phyloP scores from a whole-genome alignment of 805 yeast genomes.

The Cyberlindnera nakhonratchasimensis region DNA sequence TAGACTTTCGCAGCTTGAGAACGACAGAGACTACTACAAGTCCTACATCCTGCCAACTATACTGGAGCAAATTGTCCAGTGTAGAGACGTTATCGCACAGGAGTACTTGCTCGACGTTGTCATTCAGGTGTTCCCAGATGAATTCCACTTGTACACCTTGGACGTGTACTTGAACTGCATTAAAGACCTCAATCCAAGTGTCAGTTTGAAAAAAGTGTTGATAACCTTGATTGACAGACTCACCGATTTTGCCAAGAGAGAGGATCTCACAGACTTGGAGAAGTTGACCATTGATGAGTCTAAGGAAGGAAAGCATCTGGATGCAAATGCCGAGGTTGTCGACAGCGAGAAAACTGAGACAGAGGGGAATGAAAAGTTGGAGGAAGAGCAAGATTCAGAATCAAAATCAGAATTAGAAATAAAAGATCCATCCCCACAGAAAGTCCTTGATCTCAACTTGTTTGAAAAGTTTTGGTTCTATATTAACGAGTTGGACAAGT shows the following conservation, averaged over 20 bases:
- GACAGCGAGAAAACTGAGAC: conserved; percentile 1
- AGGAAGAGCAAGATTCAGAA: conserved; percentile 10
- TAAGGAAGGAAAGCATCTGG: conserved; percentile 13
- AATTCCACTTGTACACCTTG: conserved; percentile 77
- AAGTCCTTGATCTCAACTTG: conserved; percentile 30
- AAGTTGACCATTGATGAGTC: conserved; percentile 23
- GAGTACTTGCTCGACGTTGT: conserved; percentile 87
- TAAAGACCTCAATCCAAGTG: conserved; percentile 62
- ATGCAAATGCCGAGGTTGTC: not conserved
- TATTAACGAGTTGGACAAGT: conserved; percentile 49
- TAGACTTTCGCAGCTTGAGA: conserved; percentile 80
- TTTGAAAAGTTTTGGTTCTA: conserved; percentile 69
- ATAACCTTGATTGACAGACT: conserved; percentile 71
- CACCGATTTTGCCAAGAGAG: conserved; percentile 48
- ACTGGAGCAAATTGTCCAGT: conserved; percentile 87
- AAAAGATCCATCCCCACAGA: conserved; percentile 9
- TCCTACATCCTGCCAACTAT: conserved; percentile 67
- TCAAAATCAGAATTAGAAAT: too few species aligned
- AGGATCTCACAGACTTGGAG: conserved; percentile 25
- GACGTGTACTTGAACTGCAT: conserved; percentile 63
- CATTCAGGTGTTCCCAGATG: conserved; percentile 92
- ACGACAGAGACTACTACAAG: conserved; percentile 47
- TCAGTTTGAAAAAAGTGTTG: conserved; percentile 64
- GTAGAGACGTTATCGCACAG: conserved; percentile 89
- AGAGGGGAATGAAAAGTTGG: conserved; percentile 12